Conservation (phyloP, 306 rosid genomes). For the Quercus berberidifolia region DNA sequence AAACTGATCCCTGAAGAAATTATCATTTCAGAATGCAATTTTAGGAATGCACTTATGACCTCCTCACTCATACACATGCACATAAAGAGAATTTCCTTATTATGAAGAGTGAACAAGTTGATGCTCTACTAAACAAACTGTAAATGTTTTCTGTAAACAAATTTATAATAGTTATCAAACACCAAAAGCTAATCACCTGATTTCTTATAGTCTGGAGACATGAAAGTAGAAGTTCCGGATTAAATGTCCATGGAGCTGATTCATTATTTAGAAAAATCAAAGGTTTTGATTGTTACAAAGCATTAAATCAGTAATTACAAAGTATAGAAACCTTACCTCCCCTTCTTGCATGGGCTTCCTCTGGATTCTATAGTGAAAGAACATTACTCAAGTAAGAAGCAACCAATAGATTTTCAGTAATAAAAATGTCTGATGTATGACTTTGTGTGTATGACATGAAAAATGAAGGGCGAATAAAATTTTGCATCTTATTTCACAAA, state of each 20-base stretch:
- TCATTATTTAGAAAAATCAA: constrained; percentile 45
- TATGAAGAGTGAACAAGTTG: not conserved
- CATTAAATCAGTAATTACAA: constrained; percentile 21
- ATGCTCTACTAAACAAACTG: not conserved
- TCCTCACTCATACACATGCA: constrained; percentile 15
- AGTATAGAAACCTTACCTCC: constrained; percentile 73
- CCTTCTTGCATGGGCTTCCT: constrained; percentile 95
- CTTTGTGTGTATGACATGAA: not conserved
- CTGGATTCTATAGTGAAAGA: constrained; percentile 65
- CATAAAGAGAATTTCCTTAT: not conserved
- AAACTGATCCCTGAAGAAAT: constrained; percentile 80
- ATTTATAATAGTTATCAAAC: constrained; percentile 10
- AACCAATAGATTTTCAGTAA: constrained; percentile 13
- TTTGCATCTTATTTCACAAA: not conserved
- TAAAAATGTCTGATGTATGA: not conserved
- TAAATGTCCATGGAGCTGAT: constrained; percentile 98
- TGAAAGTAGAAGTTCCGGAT: constrained; percentile 55
- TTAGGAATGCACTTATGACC: constrained; percentile 19
- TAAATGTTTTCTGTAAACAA: not conserved
- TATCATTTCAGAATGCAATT: constrained; percentile 32
- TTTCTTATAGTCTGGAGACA: constrained; percentile 69
- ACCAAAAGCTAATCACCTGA: constrained; percentile 47
- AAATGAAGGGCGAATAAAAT: not conserved
- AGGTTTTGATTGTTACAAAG: constrained; percentile 19
- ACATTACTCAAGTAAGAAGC: constrained; percentile 20